Evolutionary conservation across 257 asterid species (phyloP).

Genomic region (Solanum ossicruentum): DNA sequence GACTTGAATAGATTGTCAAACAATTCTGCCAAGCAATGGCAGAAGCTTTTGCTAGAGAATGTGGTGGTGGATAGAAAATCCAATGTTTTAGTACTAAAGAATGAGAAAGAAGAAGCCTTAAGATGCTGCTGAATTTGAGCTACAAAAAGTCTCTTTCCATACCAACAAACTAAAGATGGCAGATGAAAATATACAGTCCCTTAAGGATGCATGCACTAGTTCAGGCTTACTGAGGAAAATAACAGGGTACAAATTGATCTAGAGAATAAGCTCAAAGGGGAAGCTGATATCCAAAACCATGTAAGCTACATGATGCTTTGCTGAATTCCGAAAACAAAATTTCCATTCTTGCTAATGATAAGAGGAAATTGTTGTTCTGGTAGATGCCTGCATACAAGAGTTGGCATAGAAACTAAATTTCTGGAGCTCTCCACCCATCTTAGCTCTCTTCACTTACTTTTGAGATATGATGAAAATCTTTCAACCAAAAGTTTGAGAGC

Average conservation of each 20-base stretch:
- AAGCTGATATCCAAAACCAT: constrained; percentile 36
- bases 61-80: constrained; percentile 30
- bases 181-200: constrained; percentile 52
- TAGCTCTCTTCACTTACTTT: constrained; percentile 39
- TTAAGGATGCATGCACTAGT: constrained; percentile 52
- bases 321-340: constrained; percentile 39
- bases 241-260: constrained; percentile 27
- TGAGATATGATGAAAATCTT: constrained; percentile 35
- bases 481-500: constrained; percentile 43
- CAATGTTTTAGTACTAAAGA: constrained; percentile 28
- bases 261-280: constrained; percentile 53
- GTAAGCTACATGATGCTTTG: constrained; percentile 55
- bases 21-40: constrained; percentile 37
- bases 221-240: constrained; percentile 58
- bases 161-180: constrained; percentile 44
- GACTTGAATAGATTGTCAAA: constrained; percentile 34
- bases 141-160: constrained; percentile 28
- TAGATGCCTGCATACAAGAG: constrained; percentile 63
- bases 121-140: constrained; percentile 40
- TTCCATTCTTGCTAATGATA: constrained; percentile 41
- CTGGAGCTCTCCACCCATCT: constrained; percentile 46
- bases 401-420: constrained; percentile 34
- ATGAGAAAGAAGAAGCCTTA: constrained; percentile 43
- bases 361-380: constrained; percentile 49
- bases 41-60: constrained; percentile 46